These are phyloP conservation scores for Pulveroboletus sp. DNA, from an alignment of 768 basidiomycete species.

Conservation along the genomic window DNA sequence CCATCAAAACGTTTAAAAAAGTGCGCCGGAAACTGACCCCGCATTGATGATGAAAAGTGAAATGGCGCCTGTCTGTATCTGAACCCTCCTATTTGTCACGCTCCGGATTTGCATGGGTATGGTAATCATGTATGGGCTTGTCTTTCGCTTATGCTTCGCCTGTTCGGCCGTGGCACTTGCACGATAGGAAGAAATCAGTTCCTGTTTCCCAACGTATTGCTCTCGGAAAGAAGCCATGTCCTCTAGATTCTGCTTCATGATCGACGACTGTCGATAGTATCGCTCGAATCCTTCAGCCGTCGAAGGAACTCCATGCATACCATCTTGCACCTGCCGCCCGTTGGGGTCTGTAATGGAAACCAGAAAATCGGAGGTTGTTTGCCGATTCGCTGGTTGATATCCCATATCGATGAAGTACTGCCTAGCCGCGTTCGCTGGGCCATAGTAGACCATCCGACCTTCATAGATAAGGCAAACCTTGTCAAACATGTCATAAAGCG, in stretches of 20 bases:
- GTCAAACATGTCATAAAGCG: constrained; percentile 62
- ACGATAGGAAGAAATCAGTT: constrained; percentile 42
- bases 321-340: constrained; percentile 47
- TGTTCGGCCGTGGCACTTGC: constrained; percentile 52
- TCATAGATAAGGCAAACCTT: constrained; percentile 64
- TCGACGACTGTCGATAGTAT: constrained; percentile 40
- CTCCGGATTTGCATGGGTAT: constrained; percentile 45
- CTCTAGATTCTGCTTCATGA: constrained; percentile 38
- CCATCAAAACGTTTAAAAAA: background rate
- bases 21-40: constrained; percentile 5
- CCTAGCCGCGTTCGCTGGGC: constrained; percentile 48
- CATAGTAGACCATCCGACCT: constrained; percentile 58
- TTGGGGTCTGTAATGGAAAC: constrained; percentile 60
- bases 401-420: constrained; percentile 59
- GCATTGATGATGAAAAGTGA: constrained; percentile 30
- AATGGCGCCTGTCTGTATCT: constrained; percentile 42
- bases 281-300: constrained; percentile 57
- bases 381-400: constrained; percentile 50
- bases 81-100: constrained; percentile 44
- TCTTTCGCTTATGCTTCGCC: constrained; percentile 42
- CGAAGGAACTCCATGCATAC: constrained; percentile 28
- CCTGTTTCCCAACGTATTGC: constrained; percentile 43
- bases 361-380: constrained; percentile 62
- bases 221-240: constrained; percentile 48
- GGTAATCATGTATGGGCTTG: constrained; percentile 48